These are phyloP conservation scores for Garcia nutans DNA, from an alignment of 345 rosid genomes.

Conservation along the genomic window DNA sequence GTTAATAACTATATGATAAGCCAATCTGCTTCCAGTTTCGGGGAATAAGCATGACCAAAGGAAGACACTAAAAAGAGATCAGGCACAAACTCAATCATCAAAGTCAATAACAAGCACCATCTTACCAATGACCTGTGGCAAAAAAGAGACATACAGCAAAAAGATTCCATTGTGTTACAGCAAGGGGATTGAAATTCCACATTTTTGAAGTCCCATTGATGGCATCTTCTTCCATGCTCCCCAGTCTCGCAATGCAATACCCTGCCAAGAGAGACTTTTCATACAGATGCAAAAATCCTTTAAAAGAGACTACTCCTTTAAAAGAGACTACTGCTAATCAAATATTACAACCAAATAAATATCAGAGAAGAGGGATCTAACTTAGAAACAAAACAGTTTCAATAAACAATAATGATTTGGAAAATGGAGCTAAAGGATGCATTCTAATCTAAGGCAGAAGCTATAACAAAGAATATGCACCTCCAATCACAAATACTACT, in stretches of 20 bases:
- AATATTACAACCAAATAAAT: background rate
- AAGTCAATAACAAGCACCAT: conserved; percentile 1
- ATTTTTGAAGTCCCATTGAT: conserved; percentile 26
- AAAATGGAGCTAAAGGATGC: conserved; percentile 1
- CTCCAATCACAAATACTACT: conserved; percentile 64
- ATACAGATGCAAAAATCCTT: conserved; percentile 3
- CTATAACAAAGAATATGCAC: conserved; percentile 27
- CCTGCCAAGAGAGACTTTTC: conserved; percentile 42
- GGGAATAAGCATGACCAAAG: background rate
- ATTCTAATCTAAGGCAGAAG: conserved; percentile 1
- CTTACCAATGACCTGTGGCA: conserved; percentile 87
- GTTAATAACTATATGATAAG: background rate
- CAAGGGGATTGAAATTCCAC: conserved; percentile 47
- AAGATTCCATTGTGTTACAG: conserved; percentile 77
- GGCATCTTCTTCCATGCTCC: conserved; percentile 39
- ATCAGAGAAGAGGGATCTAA: conserved; percentile 7
- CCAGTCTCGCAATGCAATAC: conserved; percentile 74
- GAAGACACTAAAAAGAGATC: background rate
- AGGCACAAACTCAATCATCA: background rate
- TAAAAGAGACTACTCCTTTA: background rate
- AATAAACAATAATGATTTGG: background rate
- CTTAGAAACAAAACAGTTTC: background rate
- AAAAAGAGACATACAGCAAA: conserved; percentile 79
- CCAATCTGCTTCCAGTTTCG: background rate
- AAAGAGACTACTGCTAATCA: background rate